Evolutionary conservation across 768 basidiomycete genomes (phyloP).

Genomic region (Hericium alpestre): DNA sequence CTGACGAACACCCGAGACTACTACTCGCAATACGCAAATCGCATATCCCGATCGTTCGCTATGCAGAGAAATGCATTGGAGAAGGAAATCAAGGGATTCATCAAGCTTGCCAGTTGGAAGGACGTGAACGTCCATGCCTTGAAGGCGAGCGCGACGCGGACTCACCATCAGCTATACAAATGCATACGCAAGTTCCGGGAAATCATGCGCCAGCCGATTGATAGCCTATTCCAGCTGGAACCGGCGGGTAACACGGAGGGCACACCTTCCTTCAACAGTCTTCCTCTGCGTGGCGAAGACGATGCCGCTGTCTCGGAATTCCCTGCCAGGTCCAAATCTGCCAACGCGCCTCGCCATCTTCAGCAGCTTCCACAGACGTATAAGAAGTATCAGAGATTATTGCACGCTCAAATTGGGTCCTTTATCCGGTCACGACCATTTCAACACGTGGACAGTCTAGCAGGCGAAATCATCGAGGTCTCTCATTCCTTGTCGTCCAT

Average conservation of each 20-base stretch:
- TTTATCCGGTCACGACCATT: constrained; percentile 33
- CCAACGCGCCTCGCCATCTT: constrained; percentile 27
- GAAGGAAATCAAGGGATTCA: constrained; percentile 71
- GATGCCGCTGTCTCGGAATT: background rate
- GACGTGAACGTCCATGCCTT: constrained; percentile 92
- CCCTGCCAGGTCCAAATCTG: background rate
- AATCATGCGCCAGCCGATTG: constrained; percentile 63
- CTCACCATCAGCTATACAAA: constrained; percentile 87
- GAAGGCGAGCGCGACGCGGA: constrained; percentile 80
- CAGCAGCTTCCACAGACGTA: constrained; percentile 40
- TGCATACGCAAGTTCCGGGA: constrained; percentile 88
- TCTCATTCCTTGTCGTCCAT: constrained; percentile 44
- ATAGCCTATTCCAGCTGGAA: constrained; percentile 22
- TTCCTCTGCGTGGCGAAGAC: background rate
- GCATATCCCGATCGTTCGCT: constrained; percentile 37
- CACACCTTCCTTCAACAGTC: background rate
- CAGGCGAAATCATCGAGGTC: constrained; percentile 53
- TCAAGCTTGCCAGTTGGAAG: constrained; percentile 97
- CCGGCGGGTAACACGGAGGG: background rate
- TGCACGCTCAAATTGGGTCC: constrained; percentile 31
- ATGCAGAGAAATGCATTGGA: constrained; percentile 55
- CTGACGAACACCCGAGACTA: constrained; percentile 51
- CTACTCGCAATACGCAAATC: constrained; percentile 49
- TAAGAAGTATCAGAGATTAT: constrained; percentile 34
- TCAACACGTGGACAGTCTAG: constrained; percentile 40